Evolutionary conservation across 2,329 filamentous ascomycete genomes (phyloP).

Genomic region (Rugonectria rugulosa): DNA sequence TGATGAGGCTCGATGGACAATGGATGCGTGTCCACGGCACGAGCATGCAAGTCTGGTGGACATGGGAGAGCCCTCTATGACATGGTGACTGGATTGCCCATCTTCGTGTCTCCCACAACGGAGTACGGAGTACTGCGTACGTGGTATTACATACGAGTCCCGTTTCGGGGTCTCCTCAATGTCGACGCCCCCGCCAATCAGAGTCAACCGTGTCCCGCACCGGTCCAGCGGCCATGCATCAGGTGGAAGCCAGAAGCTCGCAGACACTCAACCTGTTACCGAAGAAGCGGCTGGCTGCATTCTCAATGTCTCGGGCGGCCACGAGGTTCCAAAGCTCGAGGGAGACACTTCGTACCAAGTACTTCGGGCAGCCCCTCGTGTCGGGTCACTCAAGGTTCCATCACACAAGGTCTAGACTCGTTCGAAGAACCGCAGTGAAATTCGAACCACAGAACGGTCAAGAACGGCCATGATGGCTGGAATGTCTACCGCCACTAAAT

Average conservation of each 20-base stretch:
- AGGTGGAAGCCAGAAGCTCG: not conserved
- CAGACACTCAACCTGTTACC: not conserved
- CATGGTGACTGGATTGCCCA: too few relatives aligned
- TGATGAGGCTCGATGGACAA: too few relatives aligned
- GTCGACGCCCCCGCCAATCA: slow-evolving; percentile 6
- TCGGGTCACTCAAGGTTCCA: not conserved
- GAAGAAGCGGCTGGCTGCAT: not conserved
- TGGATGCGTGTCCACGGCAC: too few relatives aligned
- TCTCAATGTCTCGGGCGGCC: slow-evolving; percentile 31
- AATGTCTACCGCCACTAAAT: not conserved
- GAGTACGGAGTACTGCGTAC: not conserved
- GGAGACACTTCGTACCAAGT: not conserved
- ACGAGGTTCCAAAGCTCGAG: slow-evolving; percentile 23
- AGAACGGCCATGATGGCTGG: not conserved
- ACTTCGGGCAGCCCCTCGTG: too few relatives aligned
- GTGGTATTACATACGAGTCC: not conserved
- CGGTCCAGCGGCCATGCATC: not conserved
- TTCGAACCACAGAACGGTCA: not conserved
- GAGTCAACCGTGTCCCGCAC: not conserved
- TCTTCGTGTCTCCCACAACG: not conserved
- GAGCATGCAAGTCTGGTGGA: too few relatives aligned
- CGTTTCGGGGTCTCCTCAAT: not conserved
- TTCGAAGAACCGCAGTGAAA: not conserved
- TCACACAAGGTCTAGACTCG: slow-evolving; percentile 4
- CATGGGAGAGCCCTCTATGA: too few relatives aligned